Evolutionary conservation across 2,329 filamentous ascomycete genomes (phyloP).

Genomic region (Cytospora chrysosperma): DNA sequence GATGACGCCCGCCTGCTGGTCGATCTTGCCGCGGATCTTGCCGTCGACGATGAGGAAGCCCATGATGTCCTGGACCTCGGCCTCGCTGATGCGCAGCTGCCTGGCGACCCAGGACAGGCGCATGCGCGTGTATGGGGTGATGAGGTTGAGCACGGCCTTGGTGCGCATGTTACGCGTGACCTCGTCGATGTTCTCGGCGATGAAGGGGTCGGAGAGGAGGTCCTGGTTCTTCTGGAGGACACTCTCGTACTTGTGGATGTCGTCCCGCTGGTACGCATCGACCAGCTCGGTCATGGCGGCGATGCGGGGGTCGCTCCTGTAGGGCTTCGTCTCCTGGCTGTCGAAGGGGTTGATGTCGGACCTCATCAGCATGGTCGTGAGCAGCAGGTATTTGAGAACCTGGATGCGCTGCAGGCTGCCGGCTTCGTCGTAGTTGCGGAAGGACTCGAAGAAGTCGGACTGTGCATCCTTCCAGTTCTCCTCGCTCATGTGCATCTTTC

Average conservation of each 20-base stretch:
- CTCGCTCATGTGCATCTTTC: conserved; percentile 99
- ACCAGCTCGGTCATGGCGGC: conserved; percentile 97
- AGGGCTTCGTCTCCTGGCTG: conserved; percentile 97
- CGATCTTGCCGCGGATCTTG: conserved; percentile 82
- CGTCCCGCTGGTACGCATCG: conserved; percentile 92
- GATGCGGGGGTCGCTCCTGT: conserved; percentile 92
- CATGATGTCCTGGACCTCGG: conserved; percentile 93
- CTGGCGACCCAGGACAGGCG: conserved; percentile 83
- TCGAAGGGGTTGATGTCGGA: conserved; percentile 99
- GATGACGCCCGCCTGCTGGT: conserved; percentile 82
- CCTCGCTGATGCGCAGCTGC: conserved; percentile 79
- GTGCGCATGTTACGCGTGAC: conserved; percentile 98
- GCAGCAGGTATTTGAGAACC: conserved; percentile 92
- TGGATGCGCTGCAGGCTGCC: conserved; percentile 95
- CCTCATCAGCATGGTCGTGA: conserved; percentile 98
- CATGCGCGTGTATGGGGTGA: conserved; percentile 93
- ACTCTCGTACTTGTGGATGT: conserved; percentile 87
- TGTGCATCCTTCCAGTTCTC: conserved; percentile 99
- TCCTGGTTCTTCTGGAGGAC: conserved; percentile 87
- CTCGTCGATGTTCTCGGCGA: conserved; percentile 98
- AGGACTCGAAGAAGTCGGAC: conserved; percentile 97
- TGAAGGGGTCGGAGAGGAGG: conserved; percentile 88
- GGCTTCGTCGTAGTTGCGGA: conserved; percentile 98
- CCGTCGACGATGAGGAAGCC: conserved; percentile 90
- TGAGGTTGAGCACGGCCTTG: conserved; percentile 89